A percentile compares a stretch with the other conserved stretches of the same genome.
Evolutionary conservation across 768 basidiomycete species (phyloP).

Genomic region (Stropharia rugosoannulata): DNA sequence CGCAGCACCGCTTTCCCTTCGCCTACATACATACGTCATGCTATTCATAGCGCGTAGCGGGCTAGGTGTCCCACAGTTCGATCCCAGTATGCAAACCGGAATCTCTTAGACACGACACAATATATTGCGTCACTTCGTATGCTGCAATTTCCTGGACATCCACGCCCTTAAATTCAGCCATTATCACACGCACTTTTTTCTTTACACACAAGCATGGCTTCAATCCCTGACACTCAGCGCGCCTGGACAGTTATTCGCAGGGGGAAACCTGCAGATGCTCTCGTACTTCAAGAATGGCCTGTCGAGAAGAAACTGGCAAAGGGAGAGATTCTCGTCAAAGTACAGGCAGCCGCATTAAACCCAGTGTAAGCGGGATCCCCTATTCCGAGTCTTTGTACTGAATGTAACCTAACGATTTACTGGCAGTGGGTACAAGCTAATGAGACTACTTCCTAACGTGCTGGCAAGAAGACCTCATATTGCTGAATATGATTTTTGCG

Average conservation of each 20-base stretch:
- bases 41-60: background rate
- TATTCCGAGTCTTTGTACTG: background rate
- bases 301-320: conserved; percentile 31
- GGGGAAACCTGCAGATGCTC: conserved; percentile 31
- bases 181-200: background rate
- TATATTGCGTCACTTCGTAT: no score
- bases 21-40: background rate
- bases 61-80: no score
- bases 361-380: conserved; percentile 47
- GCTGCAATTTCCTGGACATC: no score
- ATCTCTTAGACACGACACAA: no score
- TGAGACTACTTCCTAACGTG: conserved; percentile 47
- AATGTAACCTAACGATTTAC: background rate
- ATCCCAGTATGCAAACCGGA: no score
- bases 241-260: conserved; percentile 36
- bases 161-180: background rate
- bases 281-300: conserved; percentile 33
- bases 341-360: conserved; percentile 58
- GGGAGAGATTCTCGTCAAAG: conserved; percentile 34
- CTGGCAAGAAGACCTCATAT: conserved; percentile 47
- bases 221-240: conserved; percentile 32
- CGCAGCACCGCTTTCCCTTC: background rate
- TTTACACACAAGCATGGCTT: background rate
- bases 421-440: conserved; percentile 58
- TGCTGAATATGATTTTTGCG: conserved; percentile 64